phyloP scores from a whole-genome alignment of 148 eudicot genomes.

The Camellia granthamiana region DNA sequence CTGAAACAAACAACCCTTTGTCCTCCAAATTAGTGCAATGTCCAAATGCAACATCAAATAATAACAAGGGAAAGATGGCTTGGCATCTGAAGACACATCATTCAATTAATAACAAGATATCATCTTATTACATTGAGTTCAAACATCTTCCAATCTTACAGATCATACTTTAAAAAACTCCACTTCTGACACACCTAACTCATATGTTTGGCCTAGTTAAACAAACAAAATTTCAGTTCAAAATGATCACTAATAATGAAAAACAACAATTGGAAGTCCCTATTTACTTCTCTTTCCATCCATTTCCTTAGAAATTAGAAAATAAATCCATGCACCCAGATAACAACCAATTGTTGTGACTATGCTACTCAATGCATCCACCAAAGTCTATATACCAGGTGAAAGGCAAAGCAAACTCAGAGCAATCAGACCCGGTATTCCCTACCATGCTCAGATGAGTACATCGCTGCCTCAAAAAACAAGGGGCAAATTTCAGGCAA shows the following conservation, averaged over 20 bases:
- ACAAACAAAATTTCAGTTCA: background rate
- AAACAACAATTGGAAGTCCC: background rate
- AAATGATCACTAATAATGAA: background rate
- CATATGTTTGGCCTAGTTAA: background rate
- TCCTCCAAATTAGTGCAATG: constrained; percentile 8
- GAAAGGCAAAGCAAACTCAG: background rate
- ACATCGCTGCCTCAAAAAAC: background rate
- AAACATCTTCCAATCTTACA: background rate
- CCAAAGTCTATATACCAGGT: background rate
- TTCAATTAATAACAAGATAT: background rate
- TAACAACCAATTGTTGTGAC: background rate
- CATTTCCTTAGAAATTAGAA: background rate
- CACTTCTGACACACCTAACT: background rate
- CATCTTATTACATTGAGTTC: constrained; percentile 12
- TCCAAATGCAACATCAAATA: background rate
- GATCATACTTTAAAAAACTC: background rate
- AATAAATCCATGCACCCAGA: background rate
- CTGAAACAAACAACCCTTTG: background rate
- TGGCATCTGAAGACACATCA: background rate
- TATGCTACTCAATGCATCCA: background rate
- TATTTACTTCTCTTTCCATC: too few species aligned
- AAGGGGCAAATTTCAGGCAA: background rate
- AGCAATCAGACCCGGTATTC: background rate
- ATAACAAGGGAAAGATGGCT: background rate
- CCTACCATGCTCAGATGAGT: background rate